Base-by-base conservation (phyloP, 192 early-diverging fungal genomes). In the Linnemannia schmuckeri region DNA sequence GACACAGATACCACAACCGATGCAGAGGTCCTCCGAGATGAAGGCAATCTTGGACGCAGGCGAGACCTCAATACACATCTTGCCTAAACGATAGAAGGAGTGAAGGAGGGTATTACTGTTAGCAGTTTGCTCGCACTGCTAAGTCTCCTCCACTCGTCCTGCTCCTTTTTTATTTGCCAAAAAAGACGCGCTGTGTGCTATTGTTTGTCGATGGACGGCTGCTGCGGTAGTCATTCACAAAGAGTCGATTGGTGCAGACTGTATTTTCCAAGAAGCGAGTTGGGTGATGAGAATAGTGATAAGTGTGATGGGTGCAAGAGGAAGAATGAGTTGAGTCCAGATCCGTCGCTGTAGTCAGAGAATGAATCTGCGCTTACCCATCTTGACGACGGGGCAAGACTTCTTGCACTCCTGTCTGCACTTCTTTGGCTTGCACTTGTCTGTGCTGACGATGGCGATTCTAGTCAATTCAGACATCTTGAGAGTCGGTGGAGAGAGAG, bases 381-480 rank as follows among this genome's bases (percentile, higher is more conserved):
- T 98, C 75, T 96, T 90, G 74, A 97, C 97, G 35, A 99, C 98
- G 17, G 98, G 98, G 82, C 98, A 99, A 27, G 94, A 93, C 82
- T 95, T 95, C 90, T 99, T 99, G 93, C 98, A 99, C 90, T 99
- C 98, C 87, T 98, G 98, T 89, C 96, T 92, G 87, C 98, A 99
- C 88, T 99, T 98, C 91, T 99, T 99, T 27, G 98, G 98, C 91
- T 98, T 98, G 91, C 98, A 99, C 91, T 97, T 98, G 95, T 99
- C 98, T 33, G 90, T 83, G 81, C 85, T 94, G 89, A 99, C 96
- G 89, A 99, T 97, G 78, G 98, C 98, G 72, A 98, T 97, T 92
- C 97, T 94, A 6, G 97, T 96, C 55, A 96, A 93, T 76, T 95
- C 97, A 69, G 93, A 91, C 97, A 98, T 99, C 35, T 40, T 66